Conservation (phyloP, 371 early-diverging fungal species). For the Apophysomyces variabilis region DNA sequence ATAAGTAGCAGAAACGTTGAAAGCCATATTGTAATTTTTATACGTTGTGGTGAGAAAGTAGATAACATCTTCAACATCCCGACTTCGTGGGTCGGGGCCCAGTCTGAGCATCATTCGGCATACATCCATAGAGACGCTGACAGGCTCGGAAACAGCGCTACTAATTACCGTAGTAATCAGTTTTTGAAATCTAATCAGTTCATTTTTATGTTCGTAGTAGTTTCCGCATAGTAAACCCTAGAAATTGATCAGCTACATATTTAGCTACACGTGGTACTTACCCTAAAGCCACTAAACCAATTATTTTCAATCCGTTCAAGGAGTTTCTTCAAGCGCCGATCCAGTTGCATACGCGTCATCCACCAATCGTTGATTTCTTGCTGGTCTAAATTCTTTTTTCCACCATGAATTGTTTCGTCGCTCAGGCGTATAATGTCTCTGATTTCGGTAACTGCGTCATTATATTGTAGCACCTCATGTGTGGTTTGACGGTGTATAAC, state of each 20-base stretch:
- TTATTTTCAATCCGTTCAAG: constrained; percentile 66
- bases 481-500: constrained; percentile 51
- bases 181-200: constrained; percentile 31
- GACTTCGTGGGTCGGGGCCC: constrained; percentile 49
- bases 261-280: constrained; percentile 1
- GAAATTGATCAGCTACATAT: too few relatives aligned
- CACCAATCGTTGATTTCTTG: constrained; percentile 82
- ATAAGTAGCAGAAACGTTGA: constrained; percentile 58
- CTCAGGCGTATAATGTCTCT: constrained; percentile 63
- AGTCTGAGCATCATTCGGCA: constrained; percentile 63
- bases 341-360: constrained; percentile 68
- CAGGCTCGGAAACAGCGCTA: constrained; percentile 22
- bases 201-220: constrained; percentile 21
- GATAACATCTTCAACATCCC: constrained; percentile 71
- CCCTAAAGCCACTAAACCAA: constrained; percentile 87
- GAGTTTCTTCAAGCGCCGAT: constrained; percentile 64
- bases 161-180: constrained; percentile 15
- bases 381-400: constrained; percentile 44
- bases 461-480: constrained; percentile 38
- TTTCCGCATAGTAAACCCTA: constrained; percentile 36
- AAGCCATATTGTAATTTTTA: constrained; percentile 49
- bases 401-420: constrained; percentile 52
- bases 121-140: constrained; percentile 57
- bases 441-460: constrained; percentile 48
- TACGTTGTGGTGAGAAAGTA: constrained; percentile 73